These are phyloP conservation scores for Imleria badia DNA, from an alignment of 768 basidiomycete genomes.

Conservation along the genomic window DNA sequence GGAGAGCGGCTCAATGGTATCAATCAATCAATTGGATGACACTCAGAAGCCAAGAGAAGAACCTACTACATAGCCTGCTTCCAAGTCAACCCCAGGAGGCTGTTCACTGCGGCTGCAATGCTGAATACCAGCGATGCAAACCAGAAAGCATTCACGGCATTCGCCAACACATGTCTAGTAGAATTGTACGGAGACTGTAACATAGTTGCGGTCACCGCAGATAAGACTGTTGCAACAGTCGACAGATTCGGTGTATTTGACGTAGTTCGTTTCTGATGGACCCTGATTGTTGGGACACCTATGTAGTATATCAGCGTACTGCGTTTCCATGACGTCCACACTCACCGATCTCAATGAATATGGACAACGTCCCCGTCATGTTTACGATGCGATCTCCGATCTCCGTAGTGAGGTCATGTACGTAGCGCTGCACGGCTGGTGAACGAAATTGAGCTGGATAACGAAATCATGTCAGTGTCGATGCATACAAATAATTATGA, in stretches of 20 bases:
- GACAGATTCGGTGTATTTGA: constrained; percentile 48
- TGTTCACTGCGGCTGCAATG: constrained; percentile 52
- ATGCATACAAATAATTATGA: background rate
- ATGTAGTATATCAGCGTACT: constrained; percentile 25
- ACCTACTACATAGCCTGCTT: constrained; percentile 58
- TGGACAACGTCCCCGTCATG: constrained; percentile 45
- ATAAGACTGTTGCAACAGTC: constrained; percentile 54
- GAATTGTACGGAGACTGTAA: constrained; percentile 44
- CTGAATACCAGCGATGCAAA: constrained; percentile 58
- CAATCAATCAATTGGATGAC: no score
- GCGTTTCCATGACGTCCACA: constrained; percentile 10
- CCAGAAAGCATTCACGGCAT: constrained; percentile 52
- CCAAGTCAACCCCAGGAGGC: constrained; percentile 50
- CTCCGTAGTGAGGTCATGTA: constrained; percentile 48
- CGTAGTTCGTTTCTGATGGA: constrained; percentile 49
- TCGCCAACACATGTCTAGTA: constrained; percentile 34
- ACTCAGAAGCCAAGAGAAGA: no score
- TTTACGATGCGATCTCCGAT: constrained; percentile 53
- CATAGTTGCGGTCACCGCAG: constrained; percentile 51
- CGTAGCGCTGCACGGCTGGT: constrained; percentile 51
- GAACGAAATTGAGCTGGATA: constrained; percentile 49
- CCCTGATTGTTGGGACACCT: constrained; percentile 54
- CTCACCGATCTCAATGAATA: constrained; percentile 54
- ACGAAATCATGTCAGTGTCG: constrained; percentile 4
- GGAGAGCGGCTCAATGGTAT: no score